Conservation (phyloP, 768 basidiomycete species). For the Leccinum obscurum region DNA sequence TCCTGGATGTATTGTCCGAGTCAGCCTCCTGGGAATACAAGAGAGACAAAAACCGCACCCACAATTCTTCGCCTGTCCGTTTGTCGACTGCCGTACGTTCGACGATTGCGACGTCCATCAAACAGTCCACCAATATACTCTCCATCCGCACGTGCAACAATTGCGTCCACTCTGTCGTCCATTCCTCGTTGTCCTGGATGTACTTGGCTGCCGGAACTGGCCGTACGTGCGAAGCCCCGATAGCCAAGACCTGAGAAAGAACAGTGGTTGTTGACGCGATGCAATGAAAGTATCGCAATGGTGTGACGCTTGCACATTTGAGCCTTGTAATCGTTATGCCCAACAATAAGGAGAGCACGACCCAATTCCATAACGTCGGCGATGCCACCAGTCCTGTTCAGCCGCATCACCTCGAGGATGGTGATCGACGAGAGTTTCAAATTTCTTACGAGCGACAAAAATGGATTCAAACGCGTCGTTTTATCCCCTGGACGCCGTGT, state of each 20-base stretch:
- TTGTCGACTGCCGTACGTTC: conserved; percentile 58
- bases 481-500: conserved; percentile 14
- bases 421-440: conserved; percentile 85
- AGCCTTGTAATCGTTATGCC: conserved; percentile 84
- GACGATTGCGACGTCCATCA: conserved; percentile 87
- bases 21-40: conserved; percentile 5
- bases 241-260: conserved; percentile 66
- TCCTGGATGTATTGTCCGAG: conserved; percentile 36
- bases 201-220: conserved; percentile 65
- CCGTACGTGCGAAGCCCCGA: conserved; percentile 55
- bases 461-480: conserved; percentile 54
- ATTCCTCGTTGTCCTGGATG: conserved; percentile 53
- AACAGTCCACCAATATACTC: conserved; percentile 74
- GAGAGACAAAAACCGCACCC: conserved; percentile 30
- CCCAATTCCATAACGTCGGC: conserved; percentile 86
- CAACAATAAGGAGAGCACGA: conserved; percentile 75
- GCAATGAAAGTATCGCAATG: conserved; percentile 46
- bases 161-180: conserved; percentile 86
- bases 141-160: conserved; percentile 74
- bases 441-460: conserved; percentile 66
- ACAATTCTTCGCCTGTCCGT: conserved; percentile 60
- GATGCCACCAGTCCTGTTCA: conserved; percentile 75
- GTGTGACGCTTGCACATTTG: conserved; percentile 69
- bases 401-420: conserved; percentile 84
- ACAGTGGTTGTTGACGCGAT: conserved; percentile 33